Evolutionary conservation across 768 basidiomycete genomes (phyloP), one percentile per base, ranked within the genome.

Genomic region (Kwoniella sp.): DNA sequence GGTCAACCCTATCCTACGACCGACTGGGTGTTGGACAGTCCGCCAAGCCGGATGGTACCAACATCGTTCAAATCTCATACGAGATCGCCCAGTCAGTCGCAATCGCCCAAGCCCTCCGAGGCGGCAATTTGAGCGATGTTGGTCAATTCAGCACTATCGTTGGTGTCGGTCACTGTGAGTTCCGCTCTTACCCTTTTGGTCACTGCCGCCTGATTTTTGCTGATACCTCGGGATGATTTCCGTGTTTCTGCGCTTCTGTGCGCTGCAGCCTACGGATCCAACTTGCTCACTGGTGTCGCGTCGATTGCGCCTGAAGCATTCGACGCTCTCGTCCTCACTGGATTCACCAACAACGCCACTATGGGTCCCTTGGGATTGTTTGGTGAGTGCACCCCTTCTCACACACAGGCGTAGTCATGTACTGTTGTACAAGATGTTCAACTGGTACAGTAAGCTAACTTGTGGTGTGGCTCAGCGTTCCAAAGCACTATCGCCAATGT

Each of bases 1-100:
- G 63, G 63, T 68, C 73, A 8, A 75, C 73, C 3, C 65, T 75
- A 0, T 65, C 70, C 5, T 75, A 75, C 56, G 73, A 75, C 44
- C 64, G 73, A 46, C 57, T 75, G 13, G 73, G 73, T 44, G 70
- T 72, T 29, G 70, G 70, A 5, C 56, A 57, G 37, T 75, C 73
- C 17, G 67, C 66, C 44, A 67, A 72, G 36, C 73, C 73, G 10
- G 63, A 75, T 46, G 73, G 73, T 21, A 68, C 67, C 24, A 60
- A 70, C 25, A 48, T 70, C 51, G 70, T 72, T 8, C 73, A 75
- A 47, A 67, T 67, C 54, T 22, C 64, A 7, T 72, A 65, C 58
- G 73, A 75, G 63, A 65, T 65, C 37, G 73, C 73, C 26, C 70
- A 72, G 54, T 57, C 70, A 4, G 58, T 60, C 15, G 47, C 64